Conservation (phyloP, 306 rosid genomes). For the Luffa acutangula region DNA sequence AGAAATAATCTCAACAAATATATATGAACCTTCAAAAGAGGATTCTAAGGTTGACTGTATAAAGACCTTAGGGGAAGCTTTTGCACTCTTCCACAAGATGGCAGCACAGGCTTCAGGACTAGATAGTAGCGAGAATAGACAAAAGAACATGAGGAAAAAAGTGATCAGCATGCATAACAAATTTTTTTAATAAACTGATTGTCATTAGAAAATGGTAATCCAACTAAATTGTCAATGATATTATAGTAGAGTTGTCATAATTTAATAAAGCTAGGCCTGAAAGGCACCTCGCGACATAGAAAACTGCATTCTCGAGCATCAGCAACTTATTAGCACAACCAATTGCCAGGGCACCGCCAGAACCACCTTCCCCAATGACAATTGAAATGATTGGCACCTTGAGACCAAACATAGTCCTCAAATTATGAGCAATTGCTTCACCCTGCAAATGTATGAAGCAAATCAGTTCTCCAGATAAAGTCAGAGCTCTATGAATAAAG, state of each 20-base stretch:
- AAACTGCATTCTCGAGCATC: slow-evolving; percentile 97
- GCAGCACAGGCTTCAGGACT: slow-evolving; percentile 99
- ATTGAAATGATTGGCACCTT: slow-evolving; percentile 84
- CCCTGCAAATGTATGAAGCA: slow-evolving; percentile 51
- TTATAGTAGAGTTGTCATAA: neutral
- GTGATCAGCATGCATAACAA: slow-evolving; percentile 4
- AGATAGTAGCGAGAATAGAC: slow-evolving; percentile 26
- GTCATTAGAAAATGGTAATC: neutral
- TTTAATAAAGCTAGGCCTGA: neutral
- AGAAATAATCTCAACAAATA: neutral
- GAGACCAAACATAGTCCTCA: slow-evolving; percentile 87
- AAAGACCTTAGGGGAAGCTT: slow-evolving; percentile 80
- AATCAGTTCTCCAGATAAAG: slow-evolving; percentile 16
- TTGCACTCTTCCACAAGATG: slow-evolving; percentile 85
- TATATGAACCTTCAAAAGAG: slow-evolving; percentile 8
- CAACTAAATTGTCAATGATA: neutral
- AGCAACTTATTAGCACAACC: slow-evolving; percentile 90
- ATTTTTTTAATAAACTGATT: neutral
- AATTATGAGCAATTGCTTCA: slow-evolving; percentile 93
- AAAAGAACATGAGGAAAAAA: slow-evolving; percentile 17
- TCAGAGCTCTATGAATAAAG: slow-evolving; percentile 4
- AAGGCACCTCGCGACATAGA: slow-evolving; percentile 91
- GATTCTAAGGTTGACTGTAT: neutral
- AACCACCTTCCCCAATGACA: slow-evolving; percentile 98
- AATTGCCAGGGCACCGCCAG: slow-evolving; percentile 99